phyloP scores from a whole-genome alignment of 495 filamentous ascomycete genomes.

The Neurospora cerealis region DNA sequence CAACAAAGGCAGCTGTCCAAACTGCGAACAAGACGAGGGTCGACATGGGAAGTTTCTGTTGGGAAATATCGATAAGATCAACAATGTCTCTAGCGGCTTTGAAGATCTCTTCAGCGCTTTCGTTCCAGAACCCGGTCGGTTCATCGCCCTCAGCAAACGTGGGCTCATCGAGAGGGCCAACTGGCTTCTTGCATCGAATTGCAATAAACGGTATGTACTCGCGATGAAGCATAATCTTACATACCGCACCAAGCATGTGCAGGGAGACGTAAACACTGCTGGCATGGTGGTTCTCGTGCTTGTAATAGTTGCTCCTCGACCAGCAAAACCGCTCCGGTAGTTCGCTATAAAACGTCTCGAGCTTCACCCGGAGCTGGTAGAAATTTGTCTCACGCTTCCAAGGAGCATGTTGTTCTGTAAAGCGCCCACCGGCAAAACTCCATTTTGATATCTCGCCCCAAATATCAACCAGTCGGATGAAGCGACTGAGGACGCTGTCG shows the following conservation, averaged over 20 bases:
- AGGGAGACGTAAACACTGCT: constrained; percentile 66
- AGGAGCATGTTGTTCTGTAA: constrained; percentile 48
- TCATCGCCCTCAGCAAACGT: constrained; percentile 43
- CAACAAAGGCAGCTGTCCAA: constrained; percentile 66
- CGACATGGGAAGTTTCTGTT: constrained; percentile 67
- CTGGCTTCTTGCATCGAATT: constrained; percentile 53
- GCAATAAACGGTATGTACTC: constrained; percentile 79
- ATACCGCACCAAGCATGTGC: constrained; percentile 69
- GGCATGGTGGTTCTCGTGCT: constrained; percentile 66
- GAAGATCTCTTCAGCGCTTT: constrained; percentile 66
- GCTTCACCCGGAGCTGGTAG: constrained; percentile 44
- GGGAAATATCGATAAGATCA: constrained; percentile 62
- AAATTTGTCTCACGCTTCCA: constrained; percentile 58
- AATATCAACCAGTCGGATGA: constrained; percentile 67
- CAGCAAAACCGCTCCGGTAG: constrained; percentile 64
- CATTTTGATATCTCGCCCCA: constrained; percentile 72
- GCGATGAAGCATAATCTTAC: constrained; percentile 68
- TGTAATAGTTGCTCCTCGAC: constrained; percentile 65
- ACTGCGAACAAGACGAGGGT: constrained; percentile 72
- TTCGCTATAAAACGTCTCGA: constrained; percentile 55
- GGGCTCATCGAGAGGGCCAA: constrained; percentile 66
- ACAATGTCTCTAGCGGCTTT: constrained; percentile 63
- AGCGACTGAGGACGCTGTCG: constrained; percentile 63
- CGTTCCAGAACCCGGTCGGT: constrained; percentile 57
- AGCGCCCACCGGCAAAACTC: constrained; percentile 62